These are phyloP conservation scores for Camellia oleifera DNA, from an alignment of 179 eudicot genomes.

Conservation along the genomic window DNA sequence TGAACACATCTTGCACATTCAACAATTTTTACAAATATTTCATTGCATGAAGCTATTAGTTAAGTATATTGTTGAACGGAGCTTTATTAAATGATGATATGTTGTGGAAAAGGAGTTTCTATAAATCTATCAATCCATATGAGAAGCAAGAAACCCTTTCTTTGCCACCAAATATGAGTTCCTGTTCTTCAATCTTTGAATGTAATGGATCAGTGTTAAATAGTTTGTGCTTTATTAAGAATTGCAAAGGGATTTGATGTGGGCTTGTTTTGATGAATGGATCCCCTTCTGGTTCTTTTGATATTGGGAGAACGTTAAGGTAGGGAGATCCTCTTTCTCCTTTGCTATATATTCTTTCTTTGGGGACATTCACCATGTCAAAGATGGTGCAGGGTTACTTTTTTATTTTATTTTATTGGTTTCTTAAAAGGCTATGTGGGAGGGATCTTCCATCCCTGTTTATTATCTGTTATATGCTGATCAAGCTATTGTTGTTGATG, in stretches of 20 bases:
- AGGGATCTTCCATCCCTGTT: no score
- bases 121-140: background rate
- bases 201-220: background rate
- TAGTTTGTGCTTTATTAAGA: background rate
- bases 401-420: no score
- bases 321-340: background rate
- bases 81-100: background rate
- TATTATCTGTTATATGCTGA: no score
- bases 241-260: background rate
- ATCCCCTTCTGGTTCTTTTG: background rate
- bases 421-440: no score
- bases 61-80: background rate
- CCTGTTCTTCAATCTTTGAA: background rate
- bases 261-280: background rate
- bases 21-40: background rate
- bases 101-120: background rate
- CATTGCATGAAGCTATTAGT: background rate
- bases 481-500: no score
- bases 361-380: background rate
- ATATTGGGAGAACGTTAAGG: background rate
- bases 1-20: background rate
- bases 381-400: no score
- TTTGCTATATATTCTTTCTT: background rate
- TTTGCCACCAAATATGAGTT: background rate
- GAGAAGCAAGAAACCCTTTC: background rate